These are phyloP conservation scores for Ceratocystis alfenasii DNA, from an alignment of 2,329 filamentous ascomycete genomes.

Conservation along the genomic window DNA sequence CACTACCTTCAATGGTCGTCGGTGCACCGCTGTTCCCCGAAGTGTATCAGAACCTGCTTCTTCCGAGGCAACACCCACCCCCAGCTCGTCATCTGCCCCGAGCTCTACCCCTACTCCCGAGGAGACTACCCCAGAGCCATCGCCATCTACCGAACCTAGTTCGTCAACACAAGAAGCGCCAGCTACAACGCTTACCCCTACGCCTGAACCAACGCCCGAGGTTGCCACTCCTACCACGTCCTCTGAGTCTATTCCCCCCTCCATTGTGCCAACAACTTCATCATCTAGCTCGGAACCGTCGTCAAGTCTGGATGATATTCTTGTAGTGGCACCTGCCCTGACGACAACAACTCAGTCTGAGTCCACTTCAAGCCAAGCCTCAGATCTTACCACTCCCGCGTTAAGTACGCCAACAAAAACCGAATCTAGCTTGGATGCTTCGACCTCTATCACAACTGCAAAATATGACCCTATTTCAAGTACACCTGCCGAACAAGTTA, in stretches of 20 bases:
- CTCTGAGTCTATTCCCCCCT: neutral
- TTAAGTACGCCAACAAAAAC: neutral
- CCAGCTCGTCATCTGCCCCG: constrained; percentile 21
- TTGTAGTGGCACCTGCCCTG: neutral
- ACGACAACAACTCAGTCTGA: constrained; percentile 1
- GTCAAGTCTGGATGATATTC: constrained; percentile 1
- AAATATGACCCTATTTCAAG: constrained; percentile 1
- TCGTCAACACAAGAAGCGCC: constrained; percentile 2
- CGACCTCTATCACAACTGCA: neutral
- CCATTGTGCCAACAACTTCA: neutral
- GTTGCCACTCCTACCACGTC: neutral
- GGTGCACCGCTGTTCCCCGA: constrained; percentile 44
- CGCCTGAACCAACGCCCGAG: constrained; percentile 19
- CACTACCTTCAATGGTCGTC: constrained; percentile 39
- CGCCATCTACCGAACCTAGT: constrained; percentile 20
- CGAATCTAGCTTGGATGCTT: neutral
- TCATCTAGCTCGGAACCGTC: neutral
- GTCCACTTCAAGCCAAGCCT: neutral
- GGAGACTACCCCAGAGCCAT: constrained; percentile 21
- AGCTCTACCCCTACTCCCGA: constrained; percentile 22
- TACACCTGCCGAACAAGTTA: constrained; percentile 13
- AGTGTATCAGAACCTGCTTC: constrained; percentile 23
- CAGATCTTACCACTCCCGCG: neutral
- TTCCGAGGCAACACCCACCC: constrained; percentile 24
- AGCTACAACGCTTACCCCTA: constrained; percentile 5